These are phyloP conservation scores for Jatropha curcas DNA, from an alignment of 345 rosid species.

Conservation along the genomic window DNA sequence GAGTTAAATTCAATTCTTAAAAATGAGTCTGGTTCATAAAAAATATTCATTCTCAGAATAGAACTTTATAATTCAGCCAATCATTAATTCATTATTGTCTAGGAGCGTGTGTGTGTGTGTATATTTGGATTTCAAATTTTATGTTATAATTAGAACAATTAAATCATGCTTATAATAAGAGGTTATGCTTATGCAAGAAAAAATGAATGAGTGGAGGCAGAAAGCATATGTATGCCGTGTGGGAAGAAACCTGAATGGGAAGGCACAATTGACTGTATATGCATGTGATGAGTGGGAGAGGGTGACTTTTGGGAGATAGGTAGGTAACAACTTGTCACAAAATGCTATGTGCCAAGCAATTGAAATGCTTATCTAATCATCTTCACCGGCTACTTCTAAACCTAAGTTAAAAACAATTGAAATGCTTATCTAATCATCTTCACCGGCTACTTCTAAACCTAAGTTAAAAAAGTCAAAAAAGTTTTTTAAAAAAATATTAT, in stretches of 20 bases:
- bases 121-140: too few relatives aligned
- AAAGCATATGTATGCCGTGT: not conserved
- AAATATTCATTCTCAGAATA: too few relatives aligned
- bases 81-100: too few relatives aligned
- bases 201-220: not conserved
- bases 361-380: constrained; percentile 46
- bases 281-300: too few relatives aligned
- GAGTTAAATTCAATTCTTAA: too few relatives aligned
- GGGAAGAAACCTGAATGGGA: not conserved
- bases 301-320: not conserved
- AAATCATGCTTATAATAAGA: too few relatives aligned
- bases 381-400: constrained; percentile 32
- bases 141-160: too few relatives aligned
- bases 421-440: constrained; percentile 47
- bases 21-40: too few relatives aligned
- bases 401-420: not conserved
- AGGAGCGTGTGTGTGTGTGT: too few relatives aligned
- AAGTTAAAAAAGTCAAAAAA: too few relatives aligned
- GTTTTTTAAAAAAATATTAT: too few relatives aligned
- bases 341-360: not conserved
- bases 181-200: constrained; percentile 2
- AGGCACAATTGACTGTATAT: not conserved
- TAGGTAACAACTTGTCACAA: not conserved
- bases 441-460: constrained; percentile 32
- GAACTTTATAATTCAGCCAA: too few relatives aligned